Evolutionary conservation across 73 alveolate species (phyloP).

Genomic region (Durusdinium trenchii): DNA sequence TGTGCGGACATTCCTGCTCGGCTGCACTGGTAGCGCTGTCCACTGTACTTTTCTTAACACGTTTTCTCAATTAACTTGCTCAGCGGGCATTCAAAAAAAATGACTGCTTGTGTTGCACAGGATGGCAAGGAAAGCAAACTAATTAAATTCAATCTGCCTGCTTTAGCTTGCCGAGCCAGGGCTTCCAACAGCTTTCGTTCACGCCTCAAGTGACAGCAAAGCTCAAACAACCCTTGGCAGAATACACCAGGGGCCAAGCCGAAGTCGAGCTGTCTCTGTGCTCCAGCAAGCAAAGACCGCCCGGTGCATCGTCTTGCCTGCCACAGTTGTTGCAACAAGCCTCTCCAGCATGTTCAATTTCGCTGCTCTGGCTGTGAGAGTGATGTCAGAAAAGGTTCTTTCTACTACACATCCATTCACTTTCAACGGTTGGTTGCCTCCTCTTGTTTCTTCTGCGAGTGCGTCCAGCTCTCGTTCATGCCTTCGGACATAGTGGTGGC

Average conservation of each 20-base stretch:
- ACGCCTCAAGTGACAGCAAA: constrained; percentile 14
- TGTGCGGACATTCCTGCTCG: not conserved
- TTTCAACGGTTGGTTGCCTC: not conserved
- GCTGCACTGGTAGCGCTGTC: not conserved
- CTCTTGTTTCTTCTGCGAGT: not conserved
- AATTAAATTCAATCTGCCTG: not conserved
- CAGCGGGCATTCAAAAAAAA: too few relatives aligned
- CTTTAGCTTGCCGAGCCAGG: not conserved
- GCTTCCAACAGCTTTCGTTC: not conserved
- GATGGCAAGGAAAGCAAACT: not conserved
- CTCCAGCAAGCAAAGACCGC: constrained; percentile 13
- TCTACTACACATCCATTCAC: too few relatives aligned
- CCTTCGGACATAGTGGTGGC: too few relatives aligned
- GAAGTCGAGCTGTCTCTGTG: constrained; percentile 21
- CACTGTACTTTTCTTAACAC: not conserved
- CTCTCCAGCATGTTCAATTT: too few relatives aligned
- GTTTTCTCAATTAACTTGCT: too few relatives aligned
- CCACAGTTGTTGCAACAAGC: too few relatives aligned
- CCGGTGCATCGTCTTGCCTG: constrained; percentile 3
- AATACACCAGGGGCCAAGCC: not conserved
- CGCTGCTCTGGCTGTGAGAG: too few relatives aligned
- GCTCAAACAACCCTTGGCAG: too few relatives aligned
- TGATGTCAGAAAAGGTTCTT: too few relatives aligned
- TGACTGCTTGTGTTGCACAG: too few relatives aligned
- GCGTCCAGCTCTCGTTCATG: not conserved